Evolutionary conservation across 1,139 yeast species (phyloP).

Genomic region (Lodderomyces beijingensis): DNA sequence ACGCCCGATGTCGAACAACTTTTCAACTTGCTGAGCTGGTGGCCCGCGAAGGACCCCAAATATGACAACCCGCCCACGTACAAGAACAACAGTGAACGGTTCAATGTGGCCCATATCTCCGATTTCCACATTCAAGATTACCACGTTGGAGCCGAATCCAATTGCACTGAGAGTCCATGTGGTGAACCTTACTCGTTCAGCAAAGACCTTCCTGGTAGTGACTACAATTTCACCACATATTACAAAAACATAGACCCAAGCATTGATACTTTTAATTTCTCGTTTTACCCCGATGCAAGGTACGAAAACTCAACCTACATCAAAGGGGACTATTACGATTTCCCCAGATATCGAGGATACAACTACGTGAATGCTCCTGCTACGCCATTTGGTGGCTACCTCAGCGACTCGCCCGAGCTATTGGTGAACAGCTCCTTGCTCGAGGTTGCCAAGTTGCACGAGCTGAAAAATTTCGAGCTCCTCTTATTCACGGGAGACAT

Average conservation of each 20-base stretch:
- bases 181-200: constrained; percentile 40
- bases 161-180: constrained; percentile 51
- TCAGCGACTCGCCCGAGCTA: constrained; percentile 62
- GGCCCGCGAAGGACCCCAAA: constrained; percentile 27
- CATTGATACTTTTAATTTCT: constrained; percentile 18
- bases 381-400: constrained; percentile 54
- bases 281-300: constrained; percentile 16
- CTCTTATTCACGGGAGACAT: constrained; percentile 68
- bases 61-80: constrained; percentile 25
- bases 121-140: constrained; percentile 65
- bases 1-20: constrained; percentile 23
- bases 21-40: constrained; percentile 24
- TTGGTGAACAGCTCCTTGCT: constrained; percentile 53
- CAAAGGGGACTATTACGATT: constrained; percentile 39
- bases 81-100: constrained; percentile 22
- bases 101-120: constrained; percentile 60
- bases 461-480: constrained; percentile 46
- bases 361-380: constrained; percentile 48
- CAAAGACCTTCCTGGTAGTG: constrained; percentile 20
- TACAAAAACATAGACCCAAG: constrained; percentile 17
- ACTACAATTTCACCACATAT: constrained; percentile 32
- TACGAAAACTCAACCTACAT: constrained; percentile 35
- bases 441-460: constrained; percentile 35
- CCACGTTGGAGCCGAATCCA: constrained; percentile 55
- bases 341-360: constrained; percentile 35